Conservation (phyloP, 2,329 filamentous ascomycete species). For the Colletotrichum karsti region DNA sequence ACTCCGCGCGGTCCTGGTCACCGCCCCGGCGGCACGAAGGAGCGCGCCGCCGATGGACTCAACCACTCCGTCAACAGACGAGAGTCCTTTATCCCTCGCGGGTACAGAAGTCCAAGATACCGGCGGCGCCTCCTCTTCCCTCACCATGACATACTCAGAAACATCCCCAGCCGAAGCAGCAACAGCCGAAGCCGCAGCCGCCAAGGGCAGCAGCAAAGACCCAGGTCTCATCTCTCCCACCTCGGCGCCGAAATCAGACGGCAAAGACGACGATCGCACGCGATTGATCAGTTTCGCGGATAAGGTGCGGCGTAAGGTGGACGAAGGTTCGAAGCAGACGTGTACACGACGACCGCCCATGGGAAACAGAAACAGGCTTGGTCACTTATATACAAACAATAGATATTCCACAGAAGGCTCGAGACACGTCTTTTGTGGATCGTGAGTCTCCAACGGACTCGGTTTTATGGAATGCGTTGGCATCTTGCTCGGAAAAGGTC, state of each 20-base stretch:
- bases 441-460: too few species aligned
- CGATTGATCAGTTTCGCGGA: not conserved
- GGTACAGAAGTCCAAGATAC: not conserved
- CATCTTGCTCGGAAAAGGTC: too few species aligned
- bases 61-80: not conserved
- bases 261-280: not conserved
- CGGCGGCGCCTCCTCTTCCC: not conserved
- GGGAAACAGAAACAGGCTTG: not conserved
- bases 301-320: not conserved
- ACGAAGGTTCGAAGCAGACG: not conserved
- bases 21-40: not conserved
- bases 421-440: not conserved
- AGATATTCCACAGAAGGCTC: not conserved
- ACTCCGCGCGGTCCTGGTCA: not conserved
- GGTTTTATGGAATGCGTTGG: too few species aligned
- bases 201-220: not conserved
- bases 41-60: not conserved
- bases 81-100: not conserved
- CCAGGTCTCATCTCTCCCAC: slow-evolving; percentile 9
- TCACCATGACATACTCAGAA: too few species aligned
- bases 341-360: not conserved
- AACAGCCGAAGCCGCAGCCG: not conserved
- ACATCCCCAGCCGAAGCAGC: not conserved
- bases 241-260: not conserved
- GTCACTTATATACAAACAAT: not conserved